phyloP scores from a whole-genome alignment of 495 filamentous ascomycete species.

The Xylaria grammica region DNA sequence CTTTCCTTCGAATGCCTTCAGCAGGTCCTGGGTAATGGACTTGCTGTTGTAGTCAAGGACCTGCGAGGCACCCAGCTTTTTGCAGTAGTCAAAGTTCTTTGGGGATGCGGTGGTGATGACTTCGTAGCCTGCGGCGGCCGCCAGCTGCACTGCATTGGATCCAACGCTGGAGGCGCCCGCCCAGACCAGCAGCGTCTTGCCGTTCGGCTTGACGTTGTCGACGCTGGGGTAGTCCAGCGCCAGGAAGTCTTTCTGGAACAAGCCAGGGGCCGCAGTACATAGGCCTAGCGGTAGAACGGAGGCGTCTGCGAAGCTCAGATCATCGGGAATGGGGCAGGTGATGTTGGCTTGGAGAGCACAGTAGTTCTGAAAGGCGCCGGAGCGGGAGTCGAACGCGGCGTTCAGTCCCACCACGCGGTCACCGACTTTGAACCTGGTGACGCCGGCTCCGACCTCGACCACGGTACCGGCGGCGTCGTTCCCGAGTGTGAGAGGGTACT shows the following conservation, averaged over 20 bases:
- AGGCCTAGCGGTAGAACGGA: constrained; percentile 53
- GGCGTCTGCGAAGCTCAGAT: constrained; percentile 45
- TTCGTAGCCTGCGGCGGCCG: constrained; percentile 60
- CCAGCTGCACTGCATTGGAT: constrained; percentile 67
- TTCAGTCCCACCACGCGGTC: constrained; percentile 48
- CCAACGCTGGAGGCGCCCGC: constrained; percentile 67
- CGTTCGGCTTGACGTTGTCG: constrained; percentile 29
- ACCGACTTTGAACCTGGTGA: constrained; percentile 51
- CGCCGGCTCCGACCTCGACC: constrained; percentile 49
- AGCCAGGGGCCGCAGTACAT: constrained; percentile 50
- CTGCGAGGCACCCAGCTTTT: constrained; percentile 56
- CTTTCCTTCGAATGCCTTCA: constrained; percentile 37
- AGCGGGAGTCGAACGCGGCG: constrained; percentile 21
- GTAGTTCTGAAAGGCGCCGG: constrained; percentile 45
- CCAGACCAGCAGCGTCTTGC: constrained; percentile 59
- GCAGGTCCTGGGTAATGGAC: constrained; percentile 41
- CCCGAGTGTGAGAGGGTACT: constrained; percentile 55
- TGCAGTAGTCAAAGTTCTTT: constrained; percentile 60
- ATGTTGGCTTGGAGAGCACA: constrained; percentile 30
- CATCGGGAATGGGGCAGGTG: constrained; percentile 44
- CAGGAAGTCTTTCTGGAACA: constrained; percentile 51
- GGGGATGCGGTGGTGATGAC: constrained; percentile 62
- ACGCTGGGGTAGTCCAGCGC: constrained; percentile 32
- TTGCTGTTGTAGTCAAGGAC: constrained; percentile 63
- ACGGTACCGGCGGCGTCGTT: constrained; percentile 60